phyloP scores from a whole-genome alignment of 768 basidiomycete genomes.

The Russula griseocarnosa region DNA sequence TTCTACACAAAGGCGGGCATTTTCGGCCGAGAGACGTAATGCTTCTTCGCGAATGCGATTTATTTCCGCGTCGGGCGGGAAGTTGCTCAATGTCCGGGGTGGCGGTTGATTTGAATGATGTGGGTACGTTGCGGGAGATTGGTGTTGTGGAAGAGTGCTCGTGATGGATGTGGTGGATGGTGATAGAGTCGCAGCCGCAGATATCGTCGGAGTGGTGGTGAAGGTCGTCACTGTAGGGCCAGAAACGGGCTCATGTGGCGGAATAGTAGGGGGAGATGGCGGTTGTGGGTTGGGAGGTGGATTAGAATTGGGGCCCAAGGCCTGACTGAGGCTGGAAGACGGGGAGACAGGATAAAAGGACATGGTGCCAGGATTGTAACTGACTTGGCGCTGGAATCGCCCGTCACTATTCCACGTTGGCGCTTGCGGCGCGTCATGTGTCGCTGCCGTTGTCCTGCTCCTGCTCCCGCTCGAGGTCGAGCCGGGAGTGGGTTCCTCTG shows the following conservation, averaged over 20 bases:
- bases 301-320: constrained; percentile 22
- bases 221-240: constrained; percentile 14
- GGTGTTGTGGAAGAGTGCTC: constrained; percentile 15
- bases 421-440: constrained; percentile 23
- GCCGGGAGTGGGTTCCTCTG: constrained; percentile 21
- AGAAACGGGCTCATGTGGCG: constrained; percentile 13
- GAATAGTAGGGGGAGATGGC: constrained; percentile 14
- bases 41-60: constrained; percentile 25
- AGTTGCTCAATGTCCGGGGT: constrained; percentile 12
- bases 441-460: constrained; percentile 14
- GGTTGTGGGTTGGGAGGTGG: constrained; percentile 21
- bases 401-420: constrained; percentile 21
- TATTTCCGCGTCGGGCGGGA: constrained; percentile 15
- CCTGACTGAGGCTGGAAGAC: constrained; percentile 27
- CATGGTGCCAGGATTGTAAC: constrained; percentile 24
- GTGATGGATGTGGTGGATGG: constrained; percentile 19
- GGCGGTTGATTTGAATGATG: constrained; percentile 13
- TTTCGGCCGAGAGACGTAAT: constrained; percentile 25
- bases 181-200: constrained; percentile 18
- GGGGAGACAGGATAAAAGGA: constrained; percentile 23
- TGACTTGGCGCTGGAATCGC: constrained; percentile 22
- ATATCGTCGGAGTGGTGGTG: constrained; percentile 19
- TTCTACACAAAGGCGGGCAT: constrained; percentile 26
- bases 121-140: constrained; percentile 14
- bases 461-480: constrained; percentile 23